These are phyloP conservation scores for Boletales sp. DNA, from an alignment of 768 basidiomycete genomes.

Conservation along the genomic window DNA sequence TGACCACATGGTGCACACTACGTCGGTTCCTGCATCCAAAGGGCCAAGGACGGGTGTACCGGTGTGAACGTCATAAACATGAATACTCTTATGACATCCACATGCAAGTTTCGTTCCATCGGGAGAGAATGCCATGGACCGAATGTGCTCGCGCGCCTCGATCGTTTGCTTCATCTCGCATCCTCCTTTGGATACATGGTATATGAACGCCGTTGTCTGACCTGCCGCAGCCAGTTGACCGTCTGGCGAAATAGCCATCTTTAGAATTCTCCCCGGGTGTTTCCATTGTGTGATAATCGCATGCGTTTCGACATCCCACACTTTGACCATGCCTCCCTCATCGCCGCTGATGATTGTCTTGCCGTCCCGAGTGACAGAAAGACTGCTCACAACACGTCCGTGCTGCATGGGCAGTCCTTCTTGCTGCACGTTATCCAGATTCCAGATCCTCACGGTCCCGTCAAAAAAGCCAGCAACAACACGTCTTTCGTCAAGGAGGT, in stretches of 20 bases:
- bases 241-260: conserved; percentile 1
- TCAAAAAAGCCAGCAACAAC: neutral
- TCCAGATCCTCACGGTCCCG: neutral
- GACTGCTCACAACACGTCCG: accelerated
- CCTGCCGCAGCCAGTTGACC: conserved; percentile 2
- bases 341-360: neutral
- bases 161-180: neutral
- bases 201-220: neutral
- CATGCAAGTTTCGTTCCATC: conserved; percentile 1
- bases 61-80: conserved; percentile 1
- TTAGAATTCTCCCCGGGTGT: neutral
- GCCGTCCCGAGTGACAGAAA: neutral
- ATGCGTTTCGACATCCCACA: neutral
- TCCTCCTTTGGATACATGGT: neutral
- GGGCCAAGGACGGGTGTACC: neutral
- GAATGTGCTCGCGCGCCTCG: neutral
- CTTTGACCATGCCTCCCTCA: neutral
- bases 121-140: conserved; percentile 2
- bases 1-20: conserved; percentile 2
- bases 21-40: neutral
- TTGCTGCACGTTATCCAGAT: neutral
- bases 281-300: neutral
- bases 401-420: neutral
- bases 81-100: neutral
- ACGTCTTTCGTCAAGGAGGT: neutral